Evolutionary conservation across 225 moss, liverwort and hornwort species (phyloP).

Genomic region (Marchantia paleacea): DNA sequence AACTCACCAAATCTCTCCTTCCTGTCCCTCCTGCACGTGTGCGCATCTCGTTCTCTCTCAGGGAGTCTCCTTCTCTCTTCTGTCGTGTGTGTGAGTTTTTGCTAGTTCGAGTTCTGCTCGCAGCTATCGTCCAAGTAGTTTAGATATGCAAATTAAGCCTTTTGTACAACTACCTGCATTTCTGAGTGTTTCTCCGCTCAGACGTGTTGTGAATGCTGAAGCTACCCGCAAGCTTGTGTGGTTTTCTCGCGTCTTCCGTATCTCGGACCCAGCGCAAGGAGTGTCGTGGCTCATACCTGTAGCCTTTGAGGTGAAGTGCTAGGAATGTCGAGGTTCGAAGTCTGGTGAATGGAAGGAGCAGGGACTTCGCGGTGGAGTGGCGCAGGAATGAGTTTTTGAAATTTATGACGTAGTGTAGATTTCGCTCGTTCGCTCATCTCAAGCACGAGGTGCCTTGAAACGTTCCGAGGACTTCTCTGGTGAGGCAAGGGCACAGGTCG

Average conservation of each 20-base stretch:
- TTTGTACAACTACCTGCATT: too few species aligned
- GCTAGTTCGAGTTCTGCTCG: too few species aligned
- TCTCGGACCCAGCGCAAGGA: not conserved
- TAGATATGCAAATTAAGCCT: too few species aligned
- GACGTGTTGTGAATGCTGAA: not conserved
- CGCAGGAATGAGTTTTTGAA: not conserved
- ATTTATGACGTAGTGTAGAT: not conserved
- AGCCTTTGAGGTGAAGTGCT: not conserved
- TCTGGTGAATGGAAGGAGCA: not conserved
- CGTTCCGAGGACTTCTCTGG: not conserved
- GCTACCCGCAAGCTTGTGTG: not conserved
- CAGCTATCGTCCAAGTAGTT: too few species aligned
- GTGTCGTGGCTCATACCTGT: slow-evolving; percentile 4
- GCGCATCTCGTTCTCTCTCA: too few species aligned
- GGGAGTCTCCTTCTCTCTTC: too few species aligned
- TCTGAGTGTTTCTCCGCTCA: not conserved
- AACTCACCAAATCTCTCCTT: too few species aligned
- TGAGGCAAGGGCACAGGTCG: too few species aligned
- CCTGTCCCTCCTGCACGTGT: too few species aligned
- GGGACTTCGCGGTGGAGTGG: not conserved
- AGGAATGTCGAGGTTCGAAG: not conserved
- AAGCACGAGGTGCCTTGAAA: not conserved
- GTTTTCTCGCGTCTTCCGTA: slow-evolving; percentile 6
- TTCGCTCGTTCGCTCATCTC: not conserved
- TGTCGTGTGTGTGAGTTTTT: too few species aligned